A percentile compares a stretch with the other conserved stretches of the same genome.
Conservation (phyloP, 108 stramenopile genomes). For the Pseudonitzschia multistriata region DNA sequence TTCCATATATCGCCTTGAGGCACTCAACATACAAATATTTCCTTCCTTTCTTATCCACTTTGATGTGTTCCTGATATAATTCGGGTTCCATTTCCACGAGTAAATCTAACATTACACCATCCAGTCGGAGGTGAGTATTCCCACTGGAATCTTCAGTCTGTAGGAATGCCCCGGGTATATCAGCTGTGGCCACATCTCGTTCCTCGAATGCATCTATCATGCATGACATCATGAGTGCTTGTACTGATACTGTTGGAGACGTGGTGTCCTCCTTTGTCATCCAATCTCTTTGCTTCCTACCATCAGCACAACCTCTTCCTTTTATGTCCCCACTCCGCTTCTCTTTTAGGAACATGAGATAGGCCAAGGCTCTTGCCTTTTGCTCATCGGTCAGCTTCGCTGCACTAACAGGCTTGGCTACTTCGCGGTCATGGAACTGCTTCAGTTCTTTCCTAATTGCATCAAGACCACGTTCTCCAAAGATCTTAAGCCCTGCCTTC, state of each 20-base stretch:
- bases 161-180: conserved; percentile 24
- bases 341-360: conserved; percentile 38
- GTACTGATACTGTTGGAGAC: background rate
- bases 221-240: background rate
- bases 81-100: conserved; percentile 20
- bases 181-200: background rate
- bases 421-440: conserved; percentile 36
- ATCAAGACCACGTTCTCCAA: conserved; percentile 26
- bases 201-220: background rate
- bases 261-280: background rate
- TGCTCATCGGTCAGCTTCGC: conserved; percentile 18
- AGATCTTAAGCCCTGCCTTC: conserved; percentile 21
- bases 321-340: conserved; percentile 34
- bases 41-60: conserved; percentile 21
- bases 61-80: conserved; percentile 19
- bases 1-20: too few species aligned
- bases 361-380: conserved; percentile 14
- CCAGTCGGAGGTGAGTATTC: conserved; percentile 19
- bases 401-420: conserved; percentile 25
- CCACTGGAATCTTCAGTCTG: too few species aligned
- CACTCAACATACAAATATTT: conserved; percentile 6
- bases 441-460: conserved; percentile 41
- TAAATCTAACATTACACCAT: conserved; percentile 25
- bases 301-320: too few species aligned
- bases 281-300: background rate